Base-by-base conservation (phyloP, 2,329 filamentous ascomycete species). In the Paracoccidioides brasiliensis region DNA sequence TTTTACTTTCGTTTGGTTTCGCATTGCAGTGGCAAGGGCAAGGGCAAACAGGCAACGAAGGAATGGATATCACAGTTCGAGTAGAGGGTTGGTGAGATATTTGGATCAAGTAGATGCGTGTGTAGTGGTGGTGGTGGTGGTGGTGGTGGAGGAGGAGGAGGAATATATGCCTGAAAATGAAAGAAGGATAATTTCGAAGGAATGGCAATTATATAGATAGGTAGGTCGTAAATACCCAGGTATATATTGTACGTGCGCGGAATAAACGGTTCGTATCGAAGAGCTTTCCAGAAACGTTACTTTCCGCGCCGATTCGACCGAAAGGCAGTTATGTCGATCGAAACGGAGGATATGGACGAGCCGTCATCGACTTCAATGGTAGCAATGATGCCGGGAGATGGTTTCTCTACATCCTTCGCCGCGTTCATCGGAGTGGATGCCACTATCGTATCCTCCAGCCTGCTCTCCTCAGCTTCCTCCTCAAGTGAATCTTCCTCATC, bases 291-390 rank as follows among this genome's bases (percentile, higher is more conserved):
- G 3, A 51, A 33, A 33, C 6, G 5, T n/a, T 37, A 5, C 12
- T 48, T 32, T 49, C 62, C 53, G n/a, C 62, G 58, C 52, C 66
- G 61, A 14, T 62, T 63, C 32, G 67, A 57, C 52, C 68, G 64
- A 56, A 70, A 69, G 43, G 68, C 68, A 44, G 66, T 64, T 3
- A 70, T 60, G 53, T 70, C 68, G 46, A 70, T 66, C 12, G 66
- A 68, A 52, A 70, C 64, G 30, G 66, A 67, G 6, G 67, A 67
- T 6, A 62, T 60, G n/a, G 67, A 67, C 4, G 64, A 66, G 33
- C 59, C 58, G 54, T 71, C 68, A 55, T 70, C 69, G 7, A 71
- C 69, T 56, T 71, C 69, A 35, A 71, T 71, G 53, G 63, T 53
- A 33, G 60, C 63, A 9, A 56, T 43, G 10, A 52, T 12, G 5